A percentile compares a stretch with the other conserved stretches of the same genome.
Evolutionary conservation across 2,329 filamentous ascomycete genomes (phyloP).

Genomic region (Rhinocladiella mackenziei): DNA sequence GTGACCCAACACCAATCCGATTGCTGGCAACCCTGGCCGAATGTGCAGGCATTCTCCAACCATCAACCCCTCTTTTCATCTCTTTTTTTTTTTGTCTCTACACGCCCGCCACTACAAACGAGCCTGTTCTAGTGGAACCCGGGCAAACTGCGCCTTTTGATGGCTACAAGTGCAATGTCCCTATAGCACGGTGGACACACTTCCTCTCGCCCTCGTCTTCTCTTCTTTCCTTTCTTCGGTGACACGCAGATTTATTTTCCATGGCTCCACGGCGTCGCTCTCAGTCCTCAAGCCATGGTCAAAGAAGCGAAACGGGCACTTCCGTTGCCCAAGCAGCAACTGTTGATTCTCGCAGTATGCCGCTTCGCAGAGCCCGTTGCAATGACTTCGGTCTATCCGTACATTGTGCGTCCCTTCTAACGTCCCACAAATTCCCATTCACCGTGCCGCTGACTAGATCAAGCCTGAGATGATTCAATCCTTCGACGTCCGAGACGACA

Average conservation of each 20-base stretch:
- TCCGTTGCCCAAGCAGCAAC: conserved; percentile 68
- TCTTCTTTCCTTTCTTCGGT: not conserved
- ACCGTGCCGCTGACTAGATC: conserved; percentile 35
- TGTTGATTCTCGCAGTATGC: conserved; percentile 73
- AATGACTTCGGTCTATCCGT: conserved; percentile 66
- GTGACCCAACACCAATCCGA: too few relatives aligned
- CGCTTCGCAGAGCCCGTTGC: conserved; percentile 70
- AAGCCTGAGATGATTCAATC: conserved; percentile 76
- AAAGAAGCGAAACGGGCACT: conserved; percentile 41
- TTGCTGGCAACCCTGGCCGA: too few relatives aligned
- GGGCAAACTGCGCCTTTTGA: conserved; percentile 18
- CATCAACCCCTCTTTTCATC: too few relatives aligned
- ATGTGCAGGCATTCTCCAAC: too few relatives aligned
- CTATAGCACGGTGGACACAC: too few relatives aligned
- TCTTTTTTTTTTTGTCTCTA: too few relatives aligned
- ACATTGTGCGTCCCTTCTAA: conserved; percentile 39
- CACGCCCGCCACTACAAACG: not conserved
- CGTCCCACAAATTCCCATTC: not conserved
- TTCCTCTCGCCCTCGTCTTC: not conserved
- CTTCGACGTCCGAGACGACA: conserved; percentile 66
- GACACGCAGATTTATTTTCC: too few relatives aligned
- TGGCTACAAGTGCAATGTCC: too few relatives aligned
- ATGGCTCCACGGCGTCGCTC: conserved; percentile 11
- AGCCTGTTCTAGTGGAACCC: conserved; percentile 4
- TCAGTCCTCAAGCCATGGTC: conserved; percentile 18